Conservation (phyloP, 257 asterid genomes). For the Apocynum venetum region DNA sequence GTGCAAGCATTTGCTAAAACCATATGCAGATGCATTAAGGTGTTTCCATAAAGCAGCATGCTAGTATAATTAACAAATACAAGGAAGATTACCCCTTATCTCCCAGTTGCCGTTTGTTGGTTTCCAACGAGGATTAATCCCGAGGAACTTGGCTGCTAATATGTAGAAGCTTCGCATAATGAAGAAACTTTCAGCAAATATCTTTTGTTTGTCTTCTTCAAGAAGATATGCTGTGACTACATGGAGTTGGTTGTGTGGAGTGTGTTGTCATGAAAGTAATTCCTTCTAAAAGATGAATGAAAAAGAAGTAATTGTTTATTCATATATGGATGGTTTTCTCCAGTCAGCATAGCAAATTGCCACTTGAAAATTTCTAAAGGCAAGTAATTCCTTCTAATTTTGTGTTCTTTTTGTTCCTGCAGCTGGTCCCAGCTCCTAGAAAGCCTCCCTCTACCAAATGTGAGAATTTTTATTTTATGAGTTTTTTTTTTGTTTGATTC, state of each 20-base stretch:
- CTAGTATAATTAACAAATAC: background rate
- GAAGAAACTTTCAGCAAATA: background rate
- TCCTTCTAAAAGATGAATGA: background rate
- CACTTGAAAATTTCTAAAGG: background rate
- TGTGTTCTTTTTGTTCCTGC: conserved; percentile 30
- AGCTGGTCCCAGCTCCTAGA: conserved; percentile 97
- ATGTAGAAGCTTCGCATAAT: background rate
- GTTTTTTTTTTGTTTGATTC: background rate
- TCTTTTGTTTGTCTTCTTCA: background rate
- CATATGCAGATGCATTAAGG: background rate
- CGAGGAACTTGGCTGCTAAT: background rate
- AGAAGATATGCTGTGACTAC: background rate
- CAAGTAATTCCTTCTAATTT: conserved; percentile 25
- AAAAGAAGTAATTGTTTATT: background rate
- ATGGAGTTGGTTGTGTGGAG: background rate
- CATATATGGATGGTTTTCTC: background rate
- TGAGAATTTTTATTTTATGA: conserved; percentile 29
- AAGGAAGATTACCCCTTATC: background rate
- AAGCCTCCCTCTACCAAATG: conserved; percentile 85
- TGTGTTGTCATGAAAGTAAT: background rate
- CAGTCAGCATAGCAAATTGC: background rate
- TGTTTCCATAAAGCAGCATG: background rate
- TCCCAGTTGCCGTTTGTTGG: background rate
- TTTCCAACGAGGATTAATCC: background rate
- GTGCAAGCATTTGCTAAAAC: background rate